Conservation (phyloP, 75 land plant species). For the Pseudotsuga menziesii region DNA sequence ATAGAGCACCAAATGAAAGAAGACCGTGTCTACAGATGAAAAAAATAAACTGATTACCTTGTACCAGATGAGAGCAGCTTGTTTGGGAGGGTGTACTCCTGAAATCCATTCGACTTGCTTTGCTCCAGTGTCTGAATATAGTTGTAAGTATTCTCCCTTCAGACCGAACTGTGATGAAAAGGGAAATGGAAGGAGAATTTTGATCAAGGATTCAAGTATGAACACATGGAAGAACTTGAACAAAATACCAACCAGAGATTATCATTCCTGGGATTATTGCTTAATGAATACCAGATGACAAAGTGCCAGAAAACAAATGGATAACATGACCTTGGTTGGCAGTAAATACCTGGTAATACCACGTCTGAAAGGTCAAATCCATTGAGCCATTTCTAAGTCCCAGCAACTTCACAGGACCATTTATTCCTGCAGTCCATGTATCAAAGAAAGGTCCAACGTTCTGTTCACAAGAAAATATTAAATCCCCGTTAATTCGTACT, state of each 20-base stretch:
- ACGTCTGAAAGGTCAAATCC: background rate
- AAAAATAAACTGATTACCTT: background rate
- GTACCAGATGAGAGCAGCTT: slow-evolving; percentile 4
- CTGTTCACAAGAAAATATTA: slow-evolving; percentile 15
- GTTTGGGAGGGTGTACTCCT: slow-evolving; percentile 5
- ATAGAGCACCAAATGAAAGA: too few relatives aligned
- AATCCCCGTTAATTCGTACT: too few relatives aligned
- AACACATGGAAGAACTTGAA: too few relatives aligned
- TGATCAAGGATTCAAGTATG: too few relatives aligned
- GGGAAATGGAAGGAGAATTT: too few relatives aligned
- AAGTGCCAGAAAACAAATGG: too few relatives aligned
- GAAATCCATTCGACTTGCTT: slow-evolving; percentile 3
- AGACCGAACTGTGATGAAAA: slow-evolving; percentile 7
- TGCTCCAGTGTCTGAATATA: background rate
- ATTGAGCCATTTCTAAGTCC: slow-evolving; percentile 5
- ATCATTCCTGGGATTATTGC: too few relatives aligned
- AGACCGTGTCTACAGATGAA: too few relatives aligned
- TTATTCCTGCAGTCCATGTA: slow-evolving; percentile 7
- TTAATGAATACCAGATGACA: too few relatives aligned
- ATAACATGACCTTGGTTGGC: too few relatives aligned
- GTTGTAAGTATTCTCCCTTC: background rate
- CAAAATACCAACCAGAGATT: too few relatives aligned
- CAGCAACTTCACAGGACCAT: slow-evolving; percentile 3
- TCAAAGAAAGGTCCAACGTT: slow-evolving; percentile 9
- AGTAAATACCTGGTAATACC: slow-evolving; percentile 5